A percentile compares a stretch with the other conserved stretches of the same genome.
These are phyloP conservation scores for Cryptococcus sp. DNA, from an alignment of 1,284 basidiomycete genomes.

Conservation along the genomic window DNA sequence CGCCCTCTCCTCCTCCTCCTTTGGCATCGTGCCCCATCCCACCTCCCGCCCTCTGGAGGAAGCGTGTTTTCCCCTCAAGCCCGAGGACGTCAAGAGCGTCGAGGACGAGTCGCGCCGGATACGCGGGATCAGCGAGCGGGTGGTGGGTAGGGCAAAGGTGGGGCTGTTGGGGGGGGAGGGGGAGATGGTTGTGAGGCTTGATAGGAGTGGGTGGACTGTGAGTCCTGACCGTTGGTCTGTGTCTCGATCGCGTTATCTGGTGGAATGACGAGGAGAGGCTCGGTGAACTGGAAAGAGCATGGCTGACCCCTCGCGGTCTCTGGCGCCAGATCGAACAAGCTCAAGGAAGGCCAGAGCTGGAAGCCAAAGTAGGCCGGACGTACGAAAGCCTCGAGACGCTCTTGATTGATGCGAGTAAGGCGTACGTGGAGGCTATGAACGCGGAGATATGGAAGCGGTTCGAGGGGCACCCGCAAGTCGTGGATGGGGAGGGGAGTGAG, in stretches of 20 bases:
- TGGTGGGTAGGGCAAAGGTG: constrained; percentile 24
- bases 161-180: constrained; percentile 23
- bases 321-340: constrained; percentile 2
- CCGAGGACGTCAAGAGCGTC: constrained; percentile 21
- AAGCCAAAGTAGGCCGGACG: constrained; percentile 13
- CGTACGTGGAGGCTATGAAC: constrained; percentile 40
- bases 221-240: constrained; percentile 11
- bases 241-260: neutral
- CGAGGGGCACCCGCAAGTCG: constrained; percentile 11
- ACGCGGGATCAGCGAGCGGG: constrained; percentile 13
- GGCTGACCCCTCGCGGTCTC: neutral
- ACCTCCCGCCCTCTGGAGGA: constrained; percentile 18
- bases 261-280: no score
- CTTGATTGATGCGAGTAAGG: constrained; percentile 36
- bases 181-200: constrained; percentile 24
- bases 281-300: no score
- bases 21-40: constrained; percentile 24
- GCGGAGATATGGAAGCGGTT: constrained; percentile 36
- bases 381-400: constrained; percentile 43
- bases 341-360: constrained; percentile 2
- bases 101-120: constrained; percentile 4
- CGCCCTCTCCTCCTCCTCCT: constrained; percentile 31
- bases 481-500: neutral
- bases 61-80: constrained; percentile 29
- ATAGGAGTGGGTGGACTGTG: constrained; percentile 39